Evolutionary conservation across 768 basidiomycete genomes (phyloP).

Genomic region (Tephrocybe sp.): DNA sequence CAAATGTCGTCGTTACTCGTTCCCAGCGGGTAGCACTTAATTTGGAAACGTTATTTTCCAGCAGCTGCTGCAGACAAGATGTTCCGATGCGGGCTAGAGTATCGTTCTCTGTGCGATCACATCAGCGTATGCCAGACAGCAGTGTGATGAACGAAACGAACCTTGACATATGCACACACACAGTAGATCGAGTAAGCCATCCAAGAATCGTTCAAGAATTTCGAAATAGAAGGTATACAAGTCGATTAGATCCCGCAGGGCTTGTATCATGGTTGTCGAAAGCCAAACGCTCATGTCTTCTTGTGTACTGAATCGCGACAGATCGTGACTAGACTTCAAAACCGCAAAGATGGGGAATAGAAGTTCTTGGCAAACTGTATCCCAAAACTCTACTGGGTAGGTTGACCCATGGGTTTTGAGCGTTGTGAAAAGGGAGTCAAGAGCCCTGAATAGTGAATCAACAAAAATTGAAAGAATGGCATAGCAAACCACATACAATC

Average conservation of each 20-base stretch:
- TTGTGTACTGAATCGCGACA: slow-evolving; percentile 90
- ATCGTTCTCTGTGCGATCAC: slow-evolving; percentile 80
- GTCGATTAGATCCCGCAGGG: slow-evolving; percentile 90
- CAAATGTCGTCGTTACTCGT: slow-evolving; percentile 86
- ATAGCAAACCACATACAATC: slow-evolving; percentile 64
- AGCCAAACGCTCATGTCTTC: slow-evolving; percentile 99
- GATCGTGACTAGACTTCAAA: slow-evolving; percentile 86
- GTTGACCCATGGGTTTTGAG: slow-evolving; percentile 85
- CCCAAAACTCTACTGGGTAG: slow-evolving; percentile 94
- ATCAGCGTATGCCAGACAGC: slow-evolving; percentile 8
- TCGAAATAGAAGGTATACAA: slow-evolving; percentile 96
- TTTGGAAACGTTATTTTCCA: slow-evolving; percentile 90
- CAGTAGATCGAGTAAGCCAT: slow-evolving; percentile 89
- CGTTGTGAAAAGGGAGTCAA: slow-evolving; percentile 95
- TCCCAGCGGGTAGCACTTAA: slow-evolving; percentile 87
- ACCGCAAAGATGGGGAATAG: slow-evolving; percentile 99
- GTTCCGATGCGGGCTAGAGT: slow-evolving; percentile 97
- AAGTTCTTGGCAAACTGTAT: slow-evolving; percentile 93
- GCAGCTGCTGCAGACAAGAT: slow-evolving; percentile 92
- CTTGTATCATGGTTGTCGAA: slow-evolving; percentile 98
- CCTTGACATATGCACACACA: slow-evolving; percentile 99
- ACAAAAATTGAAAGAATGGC: not conserved
- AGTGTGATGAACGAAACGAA: slow-evolving; percentile 32
- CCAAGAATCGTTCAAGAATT: slow-evolving; percentile 83
- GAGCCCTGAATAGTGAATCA: slow-evolving; percentile 54